Evolutionary conservation across 2,329 filamentous ascomycete species (phyloP), one percentile per base, ranked within the genome.

Genomic region (Bisporella sp.): DNA sequence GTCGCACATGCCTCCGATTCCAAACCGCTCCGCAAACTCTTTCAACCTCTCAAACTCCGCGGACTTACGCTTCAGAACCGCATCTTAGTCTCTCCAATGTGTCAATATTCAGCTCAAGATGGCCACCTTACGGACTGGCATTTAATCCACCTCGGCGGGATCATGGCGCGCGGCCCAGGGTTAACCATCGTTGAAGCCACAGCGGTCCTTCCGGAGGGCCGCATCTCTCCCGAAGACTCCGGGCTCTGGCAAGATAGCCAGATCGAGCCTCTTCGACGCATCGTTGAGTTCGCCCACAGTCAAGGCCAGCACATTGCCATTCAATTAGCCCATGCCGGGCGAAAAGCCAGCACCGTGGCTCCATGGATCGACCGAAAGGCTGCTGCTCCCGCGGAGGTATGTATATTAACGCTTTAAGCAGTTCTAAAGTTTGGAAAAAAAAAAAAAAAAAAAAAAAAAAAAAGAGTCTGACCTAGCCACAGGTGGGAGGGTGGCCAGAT

Each of bases 81-180:
- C 53, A 80, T 85, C 54, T 76, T 79, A 56, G 69, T 83, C 6
- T 75, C 78, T 2, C 81, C 81, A 1, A 70, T 85, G 30, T 85
- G 82, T 65, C 81, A 85, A 63, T 85, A 86, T 68, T 79, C 74
- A 4, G 78, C 81, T 9, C 64, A 82, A 39, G 76, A 85, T 63
- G 82, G 90, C 46, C 84, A 92, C 66, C 73, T 85, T 57, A 91
- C 86, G 3, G 77, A 85, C 65, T 95, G 82, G 77, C 89, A 95
- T 66, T 72, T 91, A 46, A 82, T 89, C 45, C 74, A 90, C 37
- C 74, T 90, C 37, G 87, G 89, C 53, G 82, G 87, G 54, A 89
- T 89, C 59, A 77, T 87, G 28, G 75, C 85, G 57, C 81, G 85
- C 54, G 89, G 89, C 21, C 47, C 47, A 4, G 47, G 47, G 9